phyloP scores from a whole-genome alignment of 2,329 filamentous ascomycete genomes.

The Rhynchosporium graminicola region DNA sequence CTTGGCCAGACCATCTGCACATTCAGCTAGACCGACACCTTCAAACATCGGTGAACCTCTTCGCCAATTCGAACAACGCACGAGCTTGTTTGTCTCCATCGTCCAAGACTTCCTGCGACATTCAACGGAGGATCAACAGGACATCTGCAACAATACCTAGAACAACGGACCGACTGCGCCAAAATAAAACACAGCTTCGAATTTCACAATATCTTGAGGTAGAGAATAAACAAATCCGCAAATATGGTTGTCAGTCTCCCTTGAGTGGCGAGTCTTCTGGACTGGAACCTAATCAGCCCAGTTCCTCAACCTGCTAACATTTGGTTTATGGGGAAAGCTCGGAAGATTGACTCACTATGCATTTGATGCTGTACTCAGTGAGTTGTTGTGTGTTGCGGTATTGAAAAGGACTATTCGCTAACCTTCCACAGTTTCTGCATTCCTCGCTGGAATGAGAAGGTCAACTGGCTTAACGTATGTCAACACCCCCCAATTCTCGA shows the following conservation, averaged over 20 bases:
- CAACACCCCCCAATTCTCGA: slow-evolving; percentile 13
- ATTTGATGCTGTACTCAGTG: slow-evolving; percentile 92
- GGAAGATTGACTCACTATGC: slow-evolving; percentile 92
- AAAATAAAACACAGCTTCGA: slow-evolving; percentile 6
- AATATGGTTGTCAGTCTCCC: slow-evolving; percentile 45
- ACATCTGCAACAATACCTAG: slow-evolving; percentile 14
- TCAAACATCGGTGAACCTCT: not conserved
- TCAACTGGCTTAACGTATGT: slow-evolving; percentile 98
- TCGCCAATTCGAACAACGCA: not conserved
- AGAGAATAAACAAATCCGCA: slow-evolving; percentile 22
- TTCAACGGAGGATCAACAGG: not conserved
- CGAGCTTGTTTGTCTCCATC: slow-evolving; percentile 14
- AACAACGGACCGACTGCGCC: slow-evolving; percentile 14
- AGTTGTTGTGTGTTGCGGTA: slow-evolving; percentile 45
- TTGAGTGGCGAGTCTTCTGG: slow-evolving; percentile 30
- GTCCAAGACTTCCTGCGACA: slow-evolving; percentile 15
- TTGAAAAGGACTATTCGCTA: slow-evolving; percentile 23
- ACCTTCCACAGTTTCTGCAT: slow-evolving; percentile 75
- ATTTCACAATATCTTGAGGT: not conserved
- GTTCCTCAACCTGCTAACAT: slow-evolving; percentile 68
- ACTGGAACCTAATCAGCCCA: slow-evolving; percentile 50
- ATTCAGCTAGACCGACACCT: not conserved
- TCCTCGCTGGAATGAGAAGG: slow-evolving; percentile 95
- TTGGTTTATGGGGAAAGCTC: slow-evolving; percentile 75
- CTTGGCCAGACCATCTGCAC: slow-evolving; percentile 4